These are phyloP conservation scores for Fragilaria radians DNA, from an alignment of 108 stramenopile species.

Conservation along the genomic window DNA sequence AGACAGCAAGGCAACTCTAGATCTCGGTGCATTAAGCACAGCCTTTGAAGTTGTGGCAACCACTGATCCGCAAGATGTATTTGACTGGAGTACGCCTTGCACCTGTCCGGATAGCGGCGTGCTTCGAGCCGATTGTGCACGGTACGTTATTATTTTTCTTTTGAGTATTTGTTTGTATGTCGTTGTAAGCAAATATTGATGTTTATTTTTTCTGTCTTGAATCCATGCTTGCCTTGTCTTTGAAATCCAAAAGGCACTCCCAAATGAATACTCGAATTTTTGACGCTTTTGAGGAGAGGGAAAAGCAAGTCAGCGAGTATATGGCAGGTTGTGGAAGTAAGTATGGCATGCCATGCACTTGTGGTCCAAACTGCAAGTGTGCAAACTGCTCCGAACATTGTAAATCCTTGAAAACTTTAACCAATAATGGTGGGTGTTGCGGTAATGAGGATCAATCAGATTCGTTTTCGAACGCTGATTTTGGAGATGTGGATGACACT, in stretches of 20 bases:
- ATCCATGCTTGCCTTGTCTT: neutral
- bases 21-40: constrained; percentile 34
- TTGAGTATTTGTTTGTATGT: neutral
- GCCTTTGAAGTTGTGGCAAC: constrained; percentile 47
- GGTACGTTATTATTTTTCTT: constrained; percentile 41
- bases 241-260: constrained; percentile 44
- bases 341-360: constrained; percentile 47
- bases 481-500: neutral
- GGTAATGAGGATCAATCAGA: neutral
- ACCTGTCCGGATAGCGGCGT: constrained; percentile 84
- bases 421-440: neutral
- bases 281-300: constrained; percentile 61
- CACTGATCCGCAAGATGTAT: constrained; percentile 34
- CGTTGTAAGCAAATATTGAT: neutral
- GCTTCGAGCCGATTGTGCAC: constrained; percentile 53
- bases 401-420: neutral
- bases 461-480: neutral
- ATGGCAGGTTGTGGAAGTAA: constrained; percentile 48
- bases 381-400: constrained; percentile 18
- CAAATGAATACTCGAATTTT: constrained; percentile 68
- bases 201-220: constrained; percentile 4
- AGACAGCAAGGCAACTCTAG: constrained; percentile 31
- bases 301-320: constrained; percentile 41
- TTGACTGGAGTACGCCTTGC: constrained; percentile 70
- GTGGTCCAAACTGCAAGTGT: constrained; percentile 47